phyloP scores from a whole-genome alignment of 306 rosid genomes.

The Cicer chorassanicum region DNA sequence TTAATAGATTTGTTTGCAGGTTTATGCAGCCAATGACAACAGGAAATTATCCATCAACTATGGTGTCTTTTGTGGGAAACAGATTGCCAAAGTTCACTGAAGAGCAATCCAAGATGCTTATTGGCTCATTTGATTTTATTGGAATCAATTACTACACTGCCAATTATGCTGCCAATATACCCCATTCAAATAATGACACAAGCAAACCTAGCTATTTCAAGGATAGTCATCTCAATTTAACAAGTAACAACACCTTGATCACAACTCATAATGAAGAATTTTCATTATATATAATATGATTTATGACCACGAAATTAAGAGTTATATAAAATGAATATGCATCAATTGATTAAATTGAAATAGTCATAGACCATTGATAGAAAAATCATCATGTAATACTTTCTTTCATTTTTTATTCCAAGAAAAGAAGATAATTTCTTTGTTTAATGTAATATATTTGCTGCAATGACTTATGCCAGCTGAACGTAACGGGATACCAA shows the following conservation, averaged over 20 bases:
- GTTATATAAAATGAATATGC: not conserved
- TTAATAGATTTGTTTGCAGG: conserved; percentile 45
- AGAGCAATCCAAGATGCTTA: conserved; percentile 54
- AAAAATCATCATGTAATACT: not conserved
- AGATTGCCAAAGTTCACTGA: conserved; percentile 61
- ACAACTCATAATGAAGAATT: not conserved
- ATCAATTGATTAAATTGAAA: conserved; percentile 1
- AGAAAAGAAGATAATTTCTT: not conserved
- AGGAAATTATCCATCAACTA: conserved; percentile 73
- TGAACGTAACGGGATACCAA: conserved; percentile 37
- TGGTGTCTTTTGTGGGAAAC: conserved; percentile 58
- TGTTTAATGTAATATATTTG: not conserved
- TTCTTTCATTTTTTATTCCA: not conserved
- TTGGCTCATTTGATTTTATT: conserved; percentile 68
- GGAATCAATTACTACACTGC: conserved; percentile 76
- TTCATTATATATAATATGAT: not conserved
- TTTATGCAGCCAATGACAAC: conserved; percentile 63
- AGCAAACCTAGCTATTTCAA: conserved; percentile 31
- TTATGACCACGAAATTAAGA: conserved; percentile 3
- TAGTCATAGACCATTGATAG: not conserved
- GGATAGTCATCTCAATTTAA: conserved; percentile 49
- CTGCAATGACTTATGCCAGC: conserved; percentile 38
- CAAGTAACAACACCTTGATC: conserved; percentile 48
- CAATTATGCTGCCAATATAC: conserved; percentile 48
- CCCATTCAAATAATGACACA: conserved; percentile 20